These are phyloP conservation scores for Thinopyrum elongatum DNA, from an alignment of 176 grass and related monocot species.

Conservation along the genomic window DNA sequence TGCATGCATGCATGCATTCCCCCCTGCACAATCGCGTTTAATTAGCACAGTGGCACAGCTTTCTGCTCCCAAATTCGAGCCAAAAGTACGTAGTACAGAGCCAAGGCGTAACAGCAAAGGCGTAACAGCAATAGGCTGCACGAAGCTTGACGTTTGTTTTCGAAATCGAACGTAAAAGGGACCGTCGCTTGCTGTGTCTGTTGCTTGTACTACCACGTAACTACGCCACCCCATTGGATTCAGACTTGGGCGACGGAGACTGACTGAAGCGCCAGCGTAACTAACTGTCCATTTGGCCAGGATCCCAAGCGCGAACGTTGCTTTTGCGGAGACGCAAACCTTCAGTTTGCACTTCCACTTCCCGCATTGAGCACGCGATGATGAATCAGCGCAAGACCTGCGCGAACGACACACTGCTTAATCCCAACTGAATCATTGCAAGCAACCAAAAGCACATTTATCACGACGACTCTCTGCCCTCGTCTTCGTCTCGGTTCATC, in stretches of 20 bases:
- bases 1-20: background rate
- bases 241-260: background rate
- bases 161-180: background rate
- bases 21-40: background rate
- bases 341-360: background rate
- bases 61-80: background rate
- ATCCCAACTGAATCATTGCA: background rate
- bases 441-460: constrained; percentile 34
- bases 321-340: background rate
- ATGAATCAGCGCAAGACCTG: background rate
- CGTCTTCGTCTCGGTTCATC: background rate
- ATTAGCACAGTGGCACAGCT: background rate
- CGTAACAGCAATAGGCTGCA: background rate
- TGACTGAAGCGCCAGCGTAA: background rate
- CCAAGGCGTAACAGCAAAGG: background rate
- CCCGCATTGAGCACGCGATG: background rate
- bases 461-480: background rate
- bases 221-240: background rate
- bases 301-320: background rate
- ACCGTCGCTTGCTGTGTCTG: background rate
- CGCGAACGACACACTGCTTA: background rate
- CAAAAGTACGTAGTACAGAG: background rate
- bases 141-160: background rate
- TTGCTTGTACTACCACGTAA: background rate
- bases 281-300: background rate